phyloP scores from a whole-genome alignment of 163 green algal species.

The Chlamydomonas reinhardtii region DNA sequence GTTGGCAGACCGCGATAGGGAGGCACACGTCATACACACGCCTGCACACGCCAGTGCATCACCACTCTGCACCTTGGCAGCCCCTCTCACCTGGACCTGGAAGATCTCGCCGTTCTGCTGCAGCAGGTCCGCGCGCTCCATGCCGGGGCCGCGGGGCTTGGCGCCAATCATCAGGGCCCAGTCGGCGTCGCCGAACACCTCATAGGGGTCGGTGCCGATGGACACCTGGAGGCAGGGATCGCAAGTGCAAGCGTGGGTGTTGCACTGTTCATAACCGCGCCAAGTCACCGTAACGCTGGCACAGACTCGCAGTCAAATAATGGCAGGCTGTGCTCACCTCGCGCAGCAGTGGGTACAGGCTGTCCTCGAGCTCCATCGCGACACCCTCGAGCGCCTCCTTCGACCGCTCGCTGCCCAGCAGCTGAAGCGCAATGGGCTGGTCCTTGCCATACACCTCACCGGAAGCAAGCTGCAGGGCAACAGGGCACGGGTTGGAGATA shows the following conservation, averaged over 20 bases:
- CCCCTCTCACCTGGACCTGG: constrained; percentile 62
- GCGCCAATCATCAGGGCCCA: constrained; percentile 94
- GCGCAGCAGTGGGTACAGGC: constrained; percentile 89
- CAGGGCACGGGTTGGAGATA: not conserved
- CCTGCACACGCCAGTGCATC: no score
- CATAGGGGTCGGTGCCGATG: constrained; percentile 86
- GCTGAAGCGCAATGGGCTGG: constrained; percentile 88
- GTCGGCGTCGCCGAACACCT: constrained; percentile 88
- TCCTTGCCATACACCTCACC: constrained; percentile 89
- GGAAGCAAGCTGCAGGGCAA: constrained; percentile 65
- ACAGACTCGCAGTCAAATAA: no score
- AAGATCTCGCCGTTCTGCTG: constrained; percentile 95
- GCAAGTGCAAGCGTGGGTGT: not conserved
- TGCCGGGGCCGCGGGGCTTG: constrained; percentile 92
- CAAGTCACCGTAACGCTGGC: no score
- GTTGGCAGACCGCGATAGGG: no score
- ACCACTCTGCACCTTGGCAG: no score
- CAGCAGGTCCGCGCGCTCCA: constrained; percentile 93
- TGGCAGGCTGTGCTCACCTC: constrained; percentile 52
- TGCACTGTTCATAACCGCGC: no score
- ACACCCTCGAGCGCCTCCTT: constrained; percentile 91
- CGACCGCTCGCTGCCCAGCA: constrained; percentile 86
- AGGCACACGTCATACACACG: no score
- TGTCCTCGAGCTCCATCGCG: constrained; percentile 96
- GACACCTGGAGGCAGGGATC: constrained; percentile 69